phyloP scores from a whole-genome alignment of 805 yeast species.

The Wilhelminamyces savonicus region DNA sequence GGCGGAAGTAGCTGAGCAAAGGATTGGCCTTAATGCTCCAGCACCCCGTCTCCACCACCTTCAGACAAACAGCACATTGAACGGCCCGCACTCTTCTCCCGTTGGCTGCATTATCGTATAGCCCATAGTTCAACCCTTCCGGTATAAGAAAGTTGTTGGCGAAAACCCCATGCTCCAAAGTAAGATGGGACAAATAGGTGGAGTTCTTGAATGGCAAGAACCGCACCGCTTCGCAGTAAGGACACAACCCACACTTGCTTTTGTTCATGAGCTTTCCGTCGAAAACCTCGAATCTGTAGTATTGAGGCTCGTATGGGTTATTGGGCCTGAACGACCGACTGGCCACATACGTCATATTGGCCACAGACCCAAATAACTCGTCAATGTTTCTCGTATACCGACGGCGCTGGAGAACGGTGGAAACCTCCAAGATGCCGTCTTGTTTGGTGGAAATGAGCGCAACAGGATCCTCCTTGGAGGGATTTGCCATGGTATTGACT shows the following conservation, averaged over 20 bases:
- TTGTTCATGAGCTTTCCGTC: constrained; percentile 14
- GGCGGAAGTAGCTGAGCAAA: constrained; percentile 22
- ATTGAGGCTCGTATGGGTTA: constrained; percentile 27
- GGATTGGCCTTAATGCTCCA: constrained; percentile 23
- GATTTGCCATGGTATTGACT: too few species aligned
- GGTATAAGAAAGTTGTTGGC: constrained; percentile 26
- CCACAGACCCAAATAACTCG: constrained; percentile 9
- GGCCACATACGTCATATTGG: constrained; percentile 17
- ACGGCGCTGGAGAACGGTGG: constrained; percentile 6
- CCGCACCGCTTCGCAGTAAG: constrained; percentile 22
- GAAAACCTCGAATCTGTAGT: constrained; percentile 21
- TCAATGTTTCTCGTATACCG: constrained; percentile 13
- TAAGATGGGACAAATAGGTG: constrained; percentile 26
- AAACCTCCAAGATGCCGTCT: too few species aligned
- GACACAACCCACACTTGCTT: constrained; percentile 27
- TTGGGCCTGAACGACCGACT: constrained; percentile 12
- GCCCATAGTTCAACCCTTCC: constrained; percentile 23
- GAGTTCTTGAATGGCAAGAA: constrained; percentile 28
- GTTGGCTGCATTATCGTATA: constrained; percentile 11
- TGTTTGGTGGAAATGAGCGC: too few species aligned
- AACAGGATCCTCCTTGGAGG: too few species aligned
- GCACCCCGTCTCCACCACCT: constrained; percentile 20
- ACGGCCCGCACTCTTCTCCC: constrained; percentile 17
- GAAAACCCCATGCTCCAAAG: constrained; percentile 28
- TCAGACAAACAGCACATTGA: constrained; percentile 21